Percentiles rank a stretch among this genome's conserved stretches.
These are phyloP conservation scores for Arabidopsis suecica DNA, from an alignment of 345 rosid species.

Conservation along the genomic window DNA sequence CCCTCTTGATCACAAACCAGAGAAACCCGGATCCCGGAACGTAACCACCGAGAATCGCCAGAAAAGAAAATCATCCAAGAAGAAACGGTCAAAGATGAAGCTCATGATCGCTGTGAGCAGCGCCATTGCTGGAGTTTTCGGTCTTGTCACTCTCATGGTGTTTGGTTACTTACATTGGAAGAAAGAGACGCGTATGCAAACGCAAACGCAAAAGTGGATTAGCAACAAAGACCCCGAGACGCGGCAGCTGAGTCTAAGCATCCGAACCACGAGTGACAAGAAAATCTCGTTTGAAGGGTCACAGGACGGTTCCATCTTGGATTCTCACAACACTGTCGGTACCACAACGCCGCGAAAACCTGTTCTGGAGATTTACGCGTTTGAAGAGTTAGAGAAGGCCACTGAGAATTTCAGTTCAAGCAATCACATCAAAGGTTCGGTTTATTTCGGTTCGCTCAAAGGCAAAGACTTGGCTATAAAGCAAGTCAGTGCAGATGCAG, in stretches of 20 bases:
- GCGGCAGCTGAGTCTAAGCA: slow-evolving; percentile 75
- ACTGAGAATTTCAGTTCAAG: slow-evolving; percentile 77
- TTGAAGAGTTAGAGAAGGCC: slow-evolving; percentile 74
- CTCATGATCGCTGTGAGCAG: slow-evolving; percentile 63
- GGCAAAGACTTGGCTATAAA: slow-evolving; percentile 84
- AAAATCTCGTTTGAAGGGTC: slow-evolving; percentile 86
- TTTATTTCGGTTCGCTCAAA: slow-evolving; percentile 75
- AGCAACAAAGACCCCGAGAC: slow-evolving; percentile 56
- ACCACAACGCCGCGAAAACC: slow-evolving; percentile 53
- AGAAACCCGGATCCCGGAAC: slow-evolving; percentile 38
- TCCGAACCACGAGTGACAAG: slow-evolving; percentile 82
- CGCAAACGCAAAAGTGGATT: slow-evolving; percentile 47
- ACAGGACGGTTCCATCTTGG: slow-evolving; percentile 51
- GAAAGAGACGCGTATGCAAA: slow-evolving; percentile 53
- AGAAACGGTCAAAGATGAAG: slow-evolving; percentile 54
- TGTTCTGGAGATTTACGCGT: slow-evolving; percentile 58
- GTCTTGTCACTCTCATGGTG: slow-evolving; percentile 46
- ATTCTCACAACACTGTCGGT: slow-evolving; percentile 49
- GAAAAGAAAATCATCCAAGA: slow-evolving; percentile 40
- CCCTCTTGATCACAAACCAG: slow-evolving; percentile 59
- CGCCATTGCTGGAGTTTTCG: slow-evolving; percentile 57
- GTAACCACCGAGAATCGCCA: slow-evolving; percentile 43
- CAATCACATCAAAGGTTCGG: slow-evolving; percentile 76
- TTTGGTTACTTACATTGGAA: slow-evolving; percentile 50
- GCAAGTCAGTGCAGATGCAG: slow-evolving; percentile 44